Base-by-base conservation (phyloP, 441 rosid genomes). In the Adansonia grandidieri region DNA sequence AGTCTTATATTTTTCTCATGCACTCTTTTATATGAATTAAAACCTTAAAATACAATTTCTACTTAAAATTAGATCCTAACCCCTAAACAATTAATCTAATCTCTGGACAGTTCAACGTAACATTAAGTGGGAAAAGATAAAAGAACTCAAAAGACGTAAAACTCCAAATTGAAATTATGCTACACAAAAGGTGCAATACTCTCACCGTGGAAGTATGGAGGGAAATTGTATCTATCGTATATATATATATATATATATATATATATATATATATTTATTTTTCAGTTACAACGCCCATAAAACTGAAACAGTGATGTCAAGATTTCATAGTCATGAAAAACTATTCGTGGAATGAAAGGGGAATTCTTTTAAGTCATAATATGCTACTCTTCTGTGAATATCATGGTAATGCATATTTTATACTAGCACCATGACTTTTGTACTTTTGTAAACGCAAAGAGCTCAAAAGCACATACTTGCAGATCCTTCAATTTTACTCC, bases 401-500 rank as follows among this genome's bases (percentile, higher is more conserved):
- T 11, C 44, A 10, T 48, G 53, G 5, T 57, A 44, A 48, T 24
- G 50, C 75, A 69, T 20, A 15, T 24, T 42, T 4, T 70, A 44
- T 44, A 14, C 19, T 11, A 63, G 24, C 4, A 28, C 40, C 68
- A 10, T 22, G 70, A 5, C 6, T 6, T 56, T 14, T 17, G 66
- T 20, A 11, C 81, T 50, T 53, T 57, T 19, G 48, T 42, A 71
- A 20, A 48, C 20, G 42, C 58, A 75, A 63, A 48, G n/a, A 15
- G 1, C 50, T 66, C 1, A 66, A 32, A 22, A n/a, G 14, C 56
- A 78, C 79, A 79, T 82, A 92, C 99, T 91, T 92, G 90, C 79
- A 92, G 85, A 81, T 96, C 97, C 75, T 87, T 91, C 89, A 96
- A 78, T 77, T 89, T 93, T 3, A 87, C 81, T 79, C 97, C 98